phyloP scores from a whole-genome alignment of 306 rosid genomes.

The Amphicarpaea edgeworthii region DNA sequence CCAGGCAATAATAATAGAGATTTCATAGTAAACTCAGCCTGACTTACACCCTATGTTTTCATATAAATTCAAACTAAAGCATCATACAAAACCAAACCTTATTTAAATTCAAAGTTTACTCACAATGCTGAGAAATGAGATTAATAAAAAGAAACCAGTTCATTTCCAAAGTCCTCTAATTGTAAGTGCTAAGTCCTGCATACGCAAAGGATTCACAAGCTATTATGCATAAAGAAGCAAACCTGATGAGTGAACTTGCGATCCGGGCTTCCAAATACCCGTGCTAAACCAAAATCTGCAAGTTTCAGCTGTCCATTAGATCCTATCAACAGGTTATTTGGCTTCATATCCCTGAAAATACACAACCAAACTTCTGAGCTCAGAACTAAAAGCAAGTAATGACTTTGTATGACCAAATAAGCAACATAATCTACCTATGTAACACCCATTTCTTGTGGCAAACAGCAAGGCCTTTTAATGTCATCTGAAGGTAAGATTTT shows the following conservation, averaged over 20 bases:
- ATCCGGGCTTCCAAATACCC: slow-evolving; percentile 97
- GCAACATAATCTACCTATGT: slow-evolving; percentile 68
- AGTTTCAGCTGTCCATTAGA: slow-evolving; percentile 92
- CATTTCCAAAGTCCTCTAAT: slow-evolving; percentile 27
- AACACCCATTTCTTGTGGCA: slow-evolving; percentile 99
- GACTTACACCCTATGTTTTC: slow-evolving; percentile 3
- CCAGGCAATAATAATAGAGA: slow-evolving; percentile 3
- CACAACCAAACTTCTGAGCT: slow-evolving; percentile 35
- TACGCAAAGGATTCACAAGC: slow-evolving; percentile 17
- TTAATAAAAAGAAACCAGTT: slow-evolving; percentile 29
- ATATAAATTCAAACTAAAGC: slow-evolving; percentile 1
- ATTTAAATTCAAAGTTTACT: slow-evolving; percentile 6
- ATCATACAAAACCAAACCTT: slow-evolving; percentile 25
- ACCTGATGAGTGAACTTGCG: slow-evolving; percentile 98
- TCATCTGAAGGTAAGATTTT: slow-evolving; percentile 93
- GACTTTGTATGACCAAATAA: slow-evolving; percentile 11
- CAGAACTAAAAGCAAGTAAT: slow-evolving; percentile 34
- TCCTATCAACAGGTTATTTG: slow-evolving; percentile 96
- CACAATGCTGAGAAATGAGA: slow-evolving; percentile 34
- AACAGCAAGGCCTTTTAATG: slow-evolving; percentile 83
- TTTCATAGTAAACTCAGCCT: slow-evolving; percentile 11
- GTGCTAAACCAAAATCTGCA: slow-evolving; percentile 98
- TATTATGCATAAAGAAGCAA: slow-evolving; percentile 48
- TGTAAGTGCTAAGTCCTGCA: slow-evolving; percentile 1
- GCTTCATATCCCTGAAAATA: slow-evolving; percentile 94